phyloP scores from a whole-genome alignment of 768 basidiomycete species.

The Crassisporium funariophilum region DNA sequence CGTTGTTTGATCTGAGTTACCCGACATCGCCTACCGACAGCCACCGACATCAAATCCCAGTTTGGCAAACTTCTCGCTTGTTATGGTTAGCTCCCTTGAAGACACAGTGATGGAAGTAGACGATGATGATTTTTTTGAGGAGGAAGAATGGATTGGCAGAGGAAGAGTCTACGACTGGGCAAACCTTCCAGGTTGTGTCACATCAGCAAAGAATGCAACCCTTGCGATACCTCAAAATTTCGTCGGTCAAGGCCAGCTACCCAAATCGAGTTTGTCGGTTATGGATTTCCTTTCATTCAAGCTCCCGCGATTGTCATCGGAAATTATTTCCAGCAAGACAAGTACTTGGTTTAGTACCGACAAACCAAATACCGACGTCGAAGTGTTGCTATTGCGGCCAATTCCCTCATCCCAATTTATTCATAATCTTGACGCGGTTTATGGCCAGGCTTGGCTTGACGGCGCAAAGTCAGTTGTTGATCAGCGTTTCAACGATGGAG shows the following conservation, averaged over 20 bases:
- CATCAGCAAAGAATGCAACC: neutral
- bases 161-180: neutral
- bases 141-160: neutral
- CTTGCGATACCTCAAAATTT: neutral
- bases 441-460: constrained; percentile 9
- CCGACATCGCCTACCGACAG: neutral
- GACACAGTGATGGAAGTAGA: neutral
- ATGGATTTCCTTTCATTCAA: neutral
- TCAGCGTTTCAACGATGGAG: constrained; percentile 5
- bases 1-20: neutral
- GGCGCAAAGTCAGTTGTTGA: constrained; percentile 10
- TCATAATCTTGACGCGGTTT: neutral
- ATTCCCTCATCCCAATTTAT: constrained; percentile 1
- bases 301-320: neutral
- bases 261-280: neutral
- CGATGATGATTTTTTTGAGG: neutral
- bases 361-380: neutral
- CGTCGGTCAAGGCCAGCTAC: neutral
- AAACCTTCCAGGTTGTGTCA: neutral
- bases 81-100: neutral
- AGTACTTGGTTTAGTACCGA: constrained; percentile 7
- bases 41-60: neutral
- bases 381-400: neutral
- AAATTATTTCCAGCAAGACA: constrained; percentile 2
- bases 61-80: neutral